phyloP scores from a whole-genome alignment of 805 yeast genomes.

The Zygoascus biomembranicola region DNA sequence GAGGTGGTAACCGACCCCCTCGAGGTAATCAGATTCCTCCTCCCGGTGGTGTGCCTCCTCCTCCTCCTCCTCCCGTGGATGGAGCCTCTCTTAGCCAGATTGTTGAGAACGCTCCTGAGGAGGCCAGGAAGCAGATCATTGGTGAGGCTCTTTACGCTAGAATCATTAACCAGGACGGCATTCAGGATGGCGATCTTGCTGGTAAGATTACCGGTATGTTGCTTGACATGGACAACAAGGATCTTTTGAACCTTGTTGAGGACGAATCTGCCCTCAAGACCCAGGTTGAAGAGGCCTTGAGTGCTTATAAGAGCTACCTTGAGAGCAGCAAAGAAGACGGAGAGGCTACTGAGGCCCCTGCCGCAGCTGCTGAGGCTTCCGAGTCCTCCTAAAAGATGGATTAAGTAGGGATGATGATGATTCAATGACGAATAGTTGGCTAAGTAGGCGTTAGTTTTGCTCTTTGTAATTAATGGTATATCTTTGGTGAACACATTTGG shows the following conservation, averaged over 20 bases:
- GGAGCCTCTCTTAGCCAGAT: constrained; percentile 48
- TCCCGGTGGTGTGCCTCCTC: constrained; percentile 8
- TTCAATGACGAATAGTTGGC: not conserved
- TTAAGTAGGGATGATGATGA: not conserved
- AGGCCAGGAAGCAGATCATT: constrained; percentile 92
- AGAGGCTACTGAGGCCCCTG: not conserved
- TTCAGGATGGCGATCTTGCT: constrained; percentile 88
- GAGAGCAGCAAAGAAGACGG: constrained; percentile 34
- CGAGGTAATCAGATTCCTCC: constrained; percentile 11
- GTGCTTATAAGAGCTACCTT: constrained; percentile 89
- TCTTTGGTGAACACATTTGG: not conserved
- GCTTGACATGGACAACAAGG: constrained; percentile 88
- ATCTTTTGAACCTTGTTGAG: constrained; percentile 79
- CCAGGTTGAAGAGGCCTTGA: constrained; percentile 89
- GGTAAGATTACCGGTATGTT: constrained; percentile 98
- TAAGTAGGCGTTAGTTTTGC: not conserved
- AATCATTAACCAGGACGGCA: constrained; percentile 78
- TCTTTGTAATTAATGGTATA: not conserved
- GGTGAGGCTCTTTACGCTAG: constrained; percentile 92
- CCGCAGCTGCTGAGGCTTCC: not conserved
- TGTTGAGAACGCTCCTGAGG: constrained; percentile 63
- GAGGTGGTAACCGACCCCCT: constrained; percentile 15
- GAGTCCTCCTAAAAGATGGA: not conserved
- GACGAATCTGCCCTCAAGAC: constrained; percentile 83
- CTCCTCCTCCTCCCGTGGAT: constrained; percentile 9